phyloP scores from a whole-genome alignment of 352 stramenopile species.

The Phytopythium oedochilum region DNA sequence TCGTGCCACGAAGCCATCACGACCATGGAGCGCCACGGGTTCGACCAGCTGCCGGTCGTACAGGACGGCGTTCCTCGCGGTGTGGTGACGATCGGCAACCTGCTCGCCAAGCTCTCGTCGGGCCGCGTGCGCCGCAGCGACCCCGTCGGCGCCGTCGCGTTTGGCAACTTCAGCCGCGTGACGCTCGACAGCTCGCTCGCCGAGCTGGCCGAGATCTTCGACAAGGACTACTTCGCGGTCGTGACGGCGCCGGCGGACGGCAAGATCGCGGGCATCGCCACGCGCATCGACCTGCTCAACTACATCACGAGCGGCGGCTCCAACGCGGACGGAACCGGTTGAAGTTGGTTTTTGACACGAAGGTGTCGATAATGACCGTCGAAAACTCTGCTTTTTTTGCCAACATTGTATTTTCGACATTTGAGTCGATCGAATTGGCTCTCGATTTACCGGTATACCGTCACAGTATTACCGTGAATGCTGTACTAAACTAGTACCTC shows the following conservation, averaged over 20 bases:
- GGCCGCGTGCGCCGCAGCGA: constrained; percentile 81
- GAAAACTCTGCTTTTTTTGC: too few species aligned
- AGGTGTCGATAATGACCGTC: neutral
- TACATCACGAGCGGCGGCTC: constrained; percentile 75
- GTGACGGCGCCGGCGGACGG: constrained; percentile 61
- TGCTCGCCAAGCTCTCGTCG: constrained; percentile 88
- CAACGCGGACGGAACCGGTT: neutral
- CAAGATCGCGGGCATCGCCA: constrained; percentile 91
- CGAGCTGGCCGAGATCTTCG: constrained; percentile 91
- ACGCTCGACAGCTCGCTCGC: constrained; percentile 81
- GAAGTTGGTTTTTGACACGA: neutral
- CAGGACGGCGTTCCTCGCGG: constrained; percentile 76
- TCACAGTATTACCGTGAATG: too few species aligned
- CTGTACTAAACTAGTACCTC: neutral
- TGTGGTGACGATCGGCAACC: constrained; percentile 95
- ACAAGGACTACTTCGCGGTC: constrained; percentile 95
- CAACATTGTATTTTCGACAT: too few species aligned
- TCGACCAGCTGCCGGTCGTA: constrained; percentile 74
- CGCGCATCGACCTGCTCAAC: constrained; percentile 95
- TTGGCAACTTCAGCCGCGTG: constrained; percentile 93
- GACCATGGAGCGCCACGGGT: constrained; percentile 90
- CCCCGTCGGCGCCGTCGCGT: constrained; percentile 86
- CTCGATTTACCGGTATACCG: too few species aligned
- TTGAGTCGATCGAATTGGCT: too few species aligned
- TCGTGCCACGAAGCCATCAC: constrained; percentile 91